These are phyloP conservation scores for Wickerhamomyces alni DNA, from an alignment of 805 yeast species.

Conservation along the genomic window DNA sequence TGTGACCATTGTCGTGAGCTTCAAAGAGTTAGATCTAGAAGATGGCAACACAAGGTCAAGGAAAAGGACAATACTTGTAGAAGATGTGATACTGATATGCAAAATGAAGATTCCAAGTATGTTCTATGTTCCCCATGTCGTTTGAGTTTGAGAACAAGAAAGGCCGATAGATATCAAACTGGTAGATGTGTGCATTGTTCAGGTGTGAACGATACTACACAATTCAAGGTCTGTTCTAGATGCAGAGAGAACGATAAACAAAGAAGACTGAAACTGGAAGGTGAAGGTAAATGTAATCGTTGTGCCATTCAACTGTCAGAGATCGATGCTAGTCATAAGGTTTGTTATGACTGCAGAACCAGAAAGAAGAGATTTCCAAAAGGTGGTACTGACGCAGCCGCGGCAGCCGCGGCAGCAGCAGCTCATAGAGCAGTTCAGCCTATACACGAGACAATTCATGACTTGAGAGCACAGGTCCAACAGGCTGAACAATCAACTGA, in stretches of 20 bases:
- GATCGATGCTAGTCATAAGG: conserved; percentile 45
- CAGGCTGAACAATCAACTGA: background rate
- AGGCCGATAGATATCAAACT: conserved; percentile 51
- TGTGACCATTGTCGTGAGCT: conserved; percentile 61
- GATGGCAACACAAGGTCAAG: conserved; percentile 61
- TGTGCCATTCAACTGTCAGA: conserved; percentile 47
- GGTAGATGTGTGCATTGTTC: conserved; percentile 69
- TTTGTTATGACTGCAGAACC: conserved; percentile 48
- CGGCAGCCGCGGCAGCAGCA: conserved; percentile 8
- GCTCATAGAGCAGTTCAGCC: conserved; percentile 1
- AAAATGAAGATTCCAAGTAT: conserved; percentile 42
- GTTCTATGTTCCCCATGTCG: conserved; percentile 61
- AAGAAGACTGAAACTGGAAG: conserved; percentile 50
- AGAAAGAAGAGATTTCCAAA: conserved; percentile 37
- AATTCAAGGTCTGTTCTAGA: conserved; percentile 58
- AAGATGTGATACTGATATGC: conserved; percentile 53
- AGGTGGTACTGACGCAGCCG: conserved; percentile 7
- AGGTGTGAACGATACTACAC: conserved; percentile 44
- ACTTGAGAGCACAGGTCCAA: conserved; percentile 2
- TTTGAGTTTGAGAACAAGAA: conserved; percentile 44
- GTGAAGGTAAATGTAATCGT: conserved; percentile 54
- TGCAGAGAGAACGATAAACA: conserved; percentile 58
- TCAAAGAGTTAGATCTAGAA: conserved; percentile 54
- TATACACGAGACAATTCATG: conserved; percentile 9
- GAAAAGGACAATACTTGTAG: conserved; percentile 58